Percentiles rank a stretch among this genome's conserved stretches.
These are phyloP conservation scores for Boletus eberwhitei DNA, from an alignment of 768 basidiomycete species.

Conservation along the genomic window DNA sequence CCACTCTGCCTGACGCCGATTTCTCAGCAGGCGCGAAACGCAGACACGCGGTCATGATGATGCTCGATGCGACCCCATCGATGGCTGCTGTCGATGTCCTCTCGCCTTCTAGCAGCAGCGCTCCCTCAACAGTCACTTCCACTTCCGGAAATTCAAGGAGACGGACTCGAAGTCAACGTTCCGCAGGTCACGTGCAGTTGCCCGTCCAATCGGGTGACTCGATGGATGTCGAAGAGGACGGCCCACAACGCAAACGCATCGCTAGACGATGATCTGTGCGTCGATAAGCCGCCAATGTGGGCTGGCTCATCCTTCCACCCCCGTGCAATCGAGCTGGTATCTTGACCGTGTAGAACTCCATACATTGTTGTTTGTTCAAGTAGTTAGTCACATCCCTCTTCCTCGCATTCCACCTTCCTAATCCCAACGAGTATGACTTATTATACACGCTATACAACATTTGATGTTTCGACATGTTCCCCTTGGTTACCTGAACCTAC, in stretches of 20 bases:
- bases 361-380: constrained; percentile 9
- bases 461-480: constrained; percentile 1
- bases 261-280: constrained; percentile 47
- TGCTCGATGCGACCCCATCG: constrained; percentile 54
- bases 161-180: constrained; percentile 53
- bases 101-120: constrained; percentile 35
- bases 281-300: neutral
- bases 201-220: constrained; percentile 43
- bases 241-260: constrained; percentile 71
- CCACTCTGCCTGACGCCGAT: constrained; percentile 33
- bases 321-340: neutral
- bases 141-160: constrained; percentile 40
- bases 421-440: constrained; percentile 11
- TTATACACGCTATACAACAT: constrained; percentile 12
- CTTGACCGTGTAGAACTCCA: constrained; percentile 7
- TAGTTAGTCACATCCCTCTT: constrained; percentile 1
- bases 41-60: constrained; percentile 76
- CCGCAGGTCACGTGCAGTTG: constrained; percentile 36
- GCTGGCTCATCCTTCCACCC: neutral
- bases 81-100: constrained; percentile 36
- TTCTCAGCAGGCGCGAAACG: constrained; percentile 64
- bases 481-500: neutral
- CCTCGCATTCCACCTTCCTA: neutral
- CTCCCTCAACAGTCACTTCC: constrained; percentile 20
- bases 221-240: constrained; percentile 79